Conservation (phyloP, 2,329 filamentous ascomycete species). For the Chrysoporthe austroafricana region DNA sequence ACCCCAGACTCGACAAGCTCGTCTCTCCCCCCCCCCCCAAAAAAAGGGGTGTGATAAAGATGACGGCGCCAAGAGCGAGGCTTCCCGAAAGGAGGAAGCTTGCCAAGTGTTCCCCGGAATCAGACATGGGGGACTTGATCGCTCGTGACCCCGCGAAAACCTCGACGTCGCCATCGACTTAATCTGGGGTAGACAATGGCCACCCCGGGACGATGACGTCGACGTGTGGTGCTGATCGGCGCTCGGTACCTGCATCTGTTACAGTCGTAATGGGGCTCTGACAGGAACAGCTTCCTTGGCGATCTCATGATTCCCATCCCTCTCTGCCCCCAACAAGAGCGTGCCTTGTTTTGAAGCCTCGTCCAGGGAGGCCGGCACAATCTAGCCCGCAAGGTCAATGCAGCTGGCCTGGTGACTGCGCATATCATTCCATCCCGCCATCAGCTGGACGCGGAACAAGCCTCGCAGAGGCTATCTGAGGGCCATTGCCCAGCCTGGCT, state of each 20-base stretch:
- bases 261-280: not conserved
- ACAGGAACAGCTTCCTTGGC: conserved; percentile 6
- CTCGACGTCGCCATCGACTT: not conserved
- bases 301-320: not conserved
- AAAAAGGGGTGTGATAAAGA: not conserved
- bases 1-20: not conserved
- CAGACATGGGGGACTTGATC: not conserved
- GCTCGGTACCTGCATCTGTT: conserved; percentile 2
- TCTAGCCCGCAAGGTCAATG: not conserved
- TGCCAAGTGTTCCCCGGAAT: not conserved
- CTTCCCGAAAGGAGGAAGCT: not conserved
- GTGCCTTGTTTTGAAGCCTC: not conserved
- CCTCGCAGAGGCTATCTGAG: not conserved
- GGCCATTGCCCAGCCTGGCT: not conserved
- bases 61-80: not conserved
- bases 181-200: not conserved
- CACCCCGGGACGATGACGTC: conserved; percentile 1
- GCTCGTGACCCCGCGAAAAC: not conserved
- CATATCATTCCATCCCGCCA: not conserved
- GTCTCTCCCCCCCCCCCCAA: not conserved
- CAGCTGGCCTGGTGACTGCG: not conserved
- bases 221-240: conserved; percentile 2
- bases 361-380: not conserved
- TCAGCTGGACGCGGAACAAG: not conserved
- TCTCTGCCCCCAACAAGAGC: not conserved